Base-by-base conservation (phyloP, 257 asterid genomes). In the Thymus quinquecostatus region DNA sequence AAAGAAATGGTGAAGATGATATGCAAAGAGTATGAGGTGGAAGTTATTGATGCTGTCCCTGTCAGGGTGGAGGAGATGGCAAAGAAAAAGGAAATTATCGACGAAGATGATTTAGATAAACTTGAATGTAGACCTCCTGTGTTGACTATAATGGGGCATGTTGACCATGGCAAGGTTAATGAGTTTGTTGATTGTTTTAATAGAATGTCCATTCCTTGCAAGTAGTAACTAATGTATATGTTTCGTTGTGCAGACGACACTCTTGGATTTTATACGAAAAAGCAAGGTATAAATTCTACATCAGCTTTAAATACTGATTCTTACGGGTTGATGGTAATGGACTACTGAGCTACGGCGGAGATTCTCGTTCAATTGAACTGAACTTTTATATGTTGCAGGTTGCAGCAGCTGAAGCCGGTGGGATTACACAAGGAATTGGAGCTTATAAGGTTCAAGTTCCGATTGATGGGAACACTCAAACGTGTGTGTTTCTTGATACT, bases 371-470 rank as follows among this genome's bases (percentile, higher is more conserved):
- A 79, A 68, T 51, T 78, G 55, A 80, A 59, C 29, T 65, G 48
- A 53, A 67, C 58, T 59, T 28, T 33, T 74, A 57, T 64, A 63
- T 78, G n/a, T 63, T 61, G 64, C 86, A 90, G 98, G 98, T 92
- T 75, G 97, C 89, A 47, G 95, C 95, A 75, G 83, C 90, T 65
- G 97, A 94, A 86, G 97, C 97, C 47, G 97, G 97, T 83, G 98
- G 98, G 59, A 94, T 89, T 73, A 95, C 99, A 50, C 99, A 92
- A 86, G 98, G 96, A 74, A 95, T 95, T 60, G 99, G 99, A 72
- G 99, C 99, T 44, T 95, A 95, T 82, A 90, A 83, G 82, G 98
- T 90, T 76, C 87, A 87, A 83, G 84, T 95, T 78, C 95, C 93
- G 68, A 70, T 86, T 71, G 98, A 92, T 74, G 93, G 98, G 43